Percentiles rank a stretch among this genome's conserved stretches.
phyloP scores from a whole-genome alignment of 1,284 basidiomycete genomes.

The Testicularia cyperi region DNA sequence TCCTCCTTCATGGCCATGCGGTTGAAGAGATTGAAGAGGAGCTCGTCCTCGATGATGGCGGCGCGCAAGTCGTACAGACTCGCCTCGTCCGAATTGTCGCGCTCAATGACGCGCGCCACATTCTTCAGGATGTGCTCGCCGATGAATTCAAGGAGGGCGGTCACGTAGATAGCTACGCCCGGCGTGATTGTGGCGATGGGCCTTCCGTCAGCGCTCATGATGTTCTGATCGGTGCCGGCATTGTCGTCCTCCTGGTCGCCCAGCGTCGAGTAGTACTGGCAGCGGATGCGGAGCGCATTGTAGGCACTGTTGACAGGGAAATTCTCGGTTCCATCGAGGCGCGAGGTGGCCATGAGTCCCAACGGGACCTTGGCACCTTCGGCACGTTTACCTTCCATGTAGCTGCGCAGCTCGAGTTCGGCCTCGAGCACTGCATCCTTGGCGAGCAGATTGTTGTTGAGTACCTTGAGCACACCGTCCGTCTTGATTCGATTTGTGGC shows the following conservation, averaged over 20 bases:
- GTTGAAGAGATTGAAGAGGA: conserved; percentile 30
- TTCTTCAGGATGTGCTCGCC: conserved; percentile 49
- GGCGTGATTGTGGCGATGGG: conserved; percentile 56
- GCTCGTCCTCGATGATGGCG: conserved; percentile 52
- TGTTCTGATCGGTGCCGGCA: conserved; percentile 42
- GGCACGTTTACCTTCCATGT: conserved; percentile 46
- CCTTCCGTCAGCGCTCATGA: conserved; percentile 53
- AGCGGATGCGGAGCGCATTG: conserved; percentile 41
- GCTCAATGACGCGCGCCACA: conserved; percentile 49
- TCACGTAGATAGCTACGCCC: conserved; percentile 53
- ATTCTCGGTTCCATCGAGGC: conserved; percentile 47
- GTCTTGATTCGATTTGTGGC: conserved; percentile 56
- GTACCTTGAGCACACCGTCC: conserved; percentile 47
- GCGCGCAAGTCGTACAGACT: conserved; percentile 43
- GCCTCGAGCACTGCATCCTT: conserved; percentile 55
- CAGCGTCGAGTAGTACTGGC: conserved; percentile 52
- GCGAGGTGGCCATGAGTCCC: conserved; percentile 49
- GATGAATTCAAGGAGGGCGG: conserved; percentile 51
- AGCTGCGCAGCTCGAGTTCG: conserved; percentile 51
- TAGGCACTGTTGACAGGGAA: conserved; percentile 51
- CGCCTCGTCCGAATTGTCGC: conserved; percentile 55
- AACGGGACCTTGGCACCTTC: conserved; percentile 51
- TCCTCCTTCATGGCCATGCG: conserved; percentile 35
- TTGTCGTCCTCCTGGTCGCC: conserved; percentile 43
- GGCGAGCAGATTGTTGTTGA: conserved; percentile 47